phyloP scores from a whole-genome alignment of 768 basidiomycete species.

The Phanerochaete carnosa region DNA sequence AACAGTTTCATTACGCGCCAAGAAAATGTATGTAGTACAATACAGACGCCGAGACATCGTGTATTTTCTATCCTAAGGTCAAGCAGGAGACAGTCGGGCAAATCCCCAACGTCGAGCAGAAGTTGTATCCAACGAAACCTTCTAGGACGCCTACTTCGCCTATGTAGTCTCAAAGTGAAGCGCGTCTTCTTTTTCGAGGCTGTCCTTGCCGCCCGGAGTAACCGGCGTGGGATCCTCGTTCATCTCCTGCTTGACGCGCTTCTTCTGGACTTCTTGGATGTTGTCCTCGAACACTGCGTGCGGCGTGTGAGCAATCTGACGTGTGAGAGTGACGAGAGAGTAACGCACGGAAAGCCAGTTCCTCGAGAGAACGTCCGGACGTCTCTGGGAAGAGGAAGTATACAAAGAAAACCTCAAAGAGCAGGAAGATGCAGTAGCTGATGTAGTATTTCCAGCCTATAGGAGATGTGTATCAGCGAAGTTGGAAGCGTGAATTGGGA shows the following conservation, averaged over 20 bases:
- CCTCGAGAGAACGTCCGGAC: conserved; percentile 48
- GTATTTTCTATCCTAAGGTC: no score
- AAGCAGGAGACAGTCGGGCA: no score
- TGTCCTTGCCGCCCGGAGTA: conserved; percentile 11
- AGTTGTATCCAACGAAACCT: no score
- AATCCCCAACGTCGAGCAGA: no score
- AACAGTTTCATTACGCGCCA: no score
- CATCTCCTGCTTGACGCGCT: conserved; percentile 40
- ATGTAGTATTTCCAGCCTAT: conserved; percentile 57
- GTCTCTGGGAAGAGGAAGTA: conserved; percentile 67
- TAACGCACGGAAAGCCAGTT: conserved; percentile 54
- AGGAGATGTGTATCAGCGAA: not conserved
- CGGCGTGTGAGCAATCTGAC: not conserved
- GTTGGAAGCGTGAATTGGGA: not conserved
- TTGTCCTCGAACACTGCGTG: conserved; percentile 42
- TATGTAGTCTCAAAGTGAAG: conserved; percentile 16
- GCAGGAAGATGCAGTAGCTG: conserved; percentile 50
- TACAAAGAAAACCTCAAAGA: conserved; percentile 51
- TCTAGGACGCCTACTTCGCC: not conserved
- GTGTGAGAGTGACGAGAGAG: not conserved
- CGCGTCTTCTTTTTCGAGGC: conserved; percentile 19
- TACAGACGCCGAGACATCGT: no score
- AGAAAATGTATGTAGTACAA: no score
- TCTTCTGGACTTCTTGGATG: conserved; percentile 36
- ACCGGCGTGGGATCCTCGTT: conserved; percentile 16